These are phyloP conservation scores for Exophiala bonariae DNA, from an alignment of 2,329 filamentous ascomycete genomes.

Conservation along the genomic window DNA sequence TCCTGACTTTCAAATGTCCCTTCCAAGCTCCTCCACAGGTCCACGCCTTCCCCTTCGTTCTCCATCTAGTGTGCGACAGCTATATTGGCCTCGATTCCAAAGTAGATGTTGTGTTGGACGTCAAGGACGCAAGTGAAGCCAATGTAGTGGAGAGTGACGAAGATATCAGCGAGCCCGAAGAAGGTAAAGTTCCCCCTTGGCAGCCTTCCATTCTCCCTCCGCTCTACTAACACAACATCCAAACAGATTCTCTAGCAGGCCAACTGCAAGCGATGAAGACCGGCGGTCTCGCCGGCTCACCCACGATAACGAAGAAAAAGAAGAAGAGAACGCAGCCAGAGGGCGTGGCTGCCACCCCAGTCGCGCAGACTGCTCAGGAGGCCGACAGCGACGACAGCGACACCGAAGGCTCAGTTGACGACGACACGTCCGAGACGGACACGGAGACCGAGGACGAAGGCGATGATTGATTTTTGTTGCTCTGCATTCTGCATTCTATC, in stretches of 20 bases:
- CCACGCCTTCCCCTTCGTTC: slow-evolving; percentile 90
- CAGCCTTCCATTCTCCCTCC: too few species aligned
- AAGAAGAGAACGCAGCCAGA: slow-evolving; percentile 53
- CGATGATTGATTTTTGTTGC: too few species aligned
- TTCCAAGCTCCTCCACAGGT: slow-evolving; percentile 92
- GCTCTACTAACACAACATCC: slow-evolving; percentile 30
- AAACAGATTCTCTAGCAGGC: slow-evolving; percentile 78
- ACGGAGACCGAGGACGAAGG: slow-evolving; percentile 75
- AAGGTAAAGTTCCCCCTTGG: slow-evolving; percentile 72
- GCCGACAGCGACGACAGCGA: slow-evolving; percentile 65
- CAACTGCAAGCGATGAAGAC: slow-evolving; percentile 88
- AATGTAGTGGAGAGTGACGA: slow-evolving; percentile 72
- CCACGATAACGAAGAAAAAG: slow-evolving; percentile 57
- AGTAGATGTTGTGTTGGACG: slow-evolving; percentile 82
- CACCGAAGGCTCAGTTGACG: slow-evolving; percentile 62
- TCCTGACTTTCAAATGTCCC: slow-evolving; percentile 96
- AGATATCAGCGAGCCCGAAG: slow-evolving; percentile 96
- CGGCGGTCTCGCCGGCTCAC: slow-evolving; percentile 49
- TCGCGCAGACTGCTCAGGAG: slow-evolving; percentile 65
- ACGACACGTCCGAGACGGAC: slow-evolving; percentile 57
- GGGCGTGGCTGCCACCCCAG: slow-evolving; percentile 63
- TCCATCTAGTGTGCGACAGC: slow-evolving; percentile 91
- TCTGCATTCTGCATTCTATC: too few species aligned
- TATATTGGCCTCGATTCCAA: slow-evolving; percentile 94
- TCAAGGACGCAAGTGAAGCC: slow-evolving; percentile 86